These are phyloP conservation scores for Geotrichum aggregatum DNA, from an alignment of 1,139 yeast species.

Conservation along the genomic window DNA sequence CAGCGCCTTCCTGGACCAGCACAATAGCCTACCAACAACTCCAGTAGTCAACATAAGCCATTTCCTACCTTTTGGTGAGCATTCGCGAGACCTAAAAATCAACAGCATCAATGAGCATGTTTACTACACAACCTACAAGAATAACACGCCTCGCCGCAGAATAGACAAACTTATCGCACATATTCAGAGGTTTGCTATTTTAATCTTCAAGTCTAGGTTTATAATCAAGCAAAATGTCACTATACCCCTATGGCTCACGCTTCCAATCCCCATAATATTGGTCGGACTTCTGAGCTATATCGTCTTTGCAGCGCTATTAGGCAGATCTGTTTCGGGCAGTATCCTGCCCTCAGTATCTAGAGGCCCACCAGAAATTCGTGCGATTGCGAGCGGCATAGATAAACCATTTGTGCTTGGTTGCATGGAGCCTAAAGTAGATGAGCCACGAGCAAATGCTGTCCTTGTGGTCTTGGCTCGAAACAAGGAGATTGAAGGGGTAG, in stretches of 20 bases:
- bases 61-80: background rate
- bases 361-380: slow-evolving; percentile 18
- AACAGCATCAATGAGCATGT: background rate
- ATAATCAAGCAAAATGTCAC: slow-evolving; percentile 18
- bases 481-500: slow-evolving; percentile 63
- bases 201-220: slow-evolving; percentile 13
- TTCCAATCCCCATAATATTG: slow-evolving; percentile 8
- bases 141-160: background rate
- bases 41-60: background rate
- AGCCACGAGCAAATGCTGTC: slow-evolving; percentile 63
- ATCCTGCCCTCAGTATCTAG: slow-evolving; percentile 13
- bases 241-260: slow-evolving; percentile 18
- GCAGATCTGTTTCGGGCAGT: background rate
- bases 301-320: background rate
- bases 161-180: background rate
- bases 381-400: slow-evolving; percentile 18
- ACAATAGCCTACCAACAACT: background rate
- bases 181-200: background rate
- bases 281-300: slow-evolving; percentile 2
- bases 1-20: background rate
- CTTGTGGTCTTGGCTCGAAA: slow-evolving; percentile 81
- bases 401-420: slow-evolving; percentile 32
- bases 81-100: background rate
- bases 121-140: background rate
- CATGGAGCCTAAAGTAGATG: slow-evolving; percentile 33